A percentile compares a stretch with the other conserved stretches of the same genome.
phyloP scores from a whole-genome alignment of 495 filamentous ascomycete species.

The Neurospora tetrasperma region DNA sequence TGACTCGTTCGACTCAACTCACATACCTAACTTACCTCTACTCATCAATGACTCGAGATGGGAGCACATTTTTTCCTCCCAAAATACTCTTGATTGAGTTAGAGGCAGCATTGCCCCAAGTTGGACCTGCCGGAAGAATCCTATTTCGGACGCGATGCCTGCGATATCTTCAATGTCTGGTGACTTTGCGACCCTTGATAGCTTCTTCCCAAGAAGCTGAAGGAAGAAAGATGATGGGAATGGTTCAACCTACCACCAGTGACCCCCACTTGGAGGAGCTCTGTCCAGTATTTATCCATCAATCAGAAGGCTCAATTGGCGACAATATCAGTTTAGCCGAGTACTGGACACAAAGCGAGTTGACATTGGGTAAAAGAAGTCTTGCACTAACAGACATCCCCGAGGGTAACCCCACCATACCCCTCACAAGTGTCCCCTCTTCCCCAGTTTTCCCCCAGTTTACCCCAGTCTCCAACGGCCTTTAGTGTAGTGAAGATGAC shows the following conservation, averaged over 20 bases:
- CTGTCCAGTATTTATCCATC: constrained; percentile 23
- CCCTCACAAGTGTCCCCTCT: background rate
- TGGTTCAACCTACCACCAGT: background rate
- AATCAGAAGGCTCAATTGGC: constrained; percentile 17
- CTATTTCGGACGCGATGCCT: background rate
- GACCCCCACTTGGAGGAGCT: background rate
- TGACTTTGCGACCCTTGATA: background rate
- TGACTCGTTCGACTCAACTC: too few species aligned
- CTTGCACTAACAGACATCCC: background rate
- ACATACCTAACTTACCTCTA: background rate
- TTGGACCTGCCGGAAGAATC: too few species aligned
- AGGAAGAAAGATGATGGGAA: background rate
- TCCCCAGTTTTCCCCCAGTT: background rate
- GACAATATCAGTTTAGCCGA: too few species aligned
- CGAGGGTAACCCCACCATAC: constrained; percentile 9
- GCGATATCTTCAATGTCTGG: background rate
- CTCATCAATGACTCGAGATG: background rate
- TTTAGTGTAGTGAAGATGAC: background rate
- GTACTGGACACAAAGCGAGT: too few species aligned
- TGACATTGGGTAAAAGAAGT: too few species aligned
- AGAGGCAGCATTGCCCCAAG: too few species aligned
- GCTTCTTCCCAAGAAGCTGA: background rate
- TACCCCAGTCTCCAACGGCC: background rate
- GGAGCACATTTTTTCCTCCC: too few species aligned
- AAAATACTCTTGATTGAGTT: too few species aligned